Evolutionary conservation across 805 yeast genomes (phyloP).

Genomic region (Lachancea waltii): DNA sequence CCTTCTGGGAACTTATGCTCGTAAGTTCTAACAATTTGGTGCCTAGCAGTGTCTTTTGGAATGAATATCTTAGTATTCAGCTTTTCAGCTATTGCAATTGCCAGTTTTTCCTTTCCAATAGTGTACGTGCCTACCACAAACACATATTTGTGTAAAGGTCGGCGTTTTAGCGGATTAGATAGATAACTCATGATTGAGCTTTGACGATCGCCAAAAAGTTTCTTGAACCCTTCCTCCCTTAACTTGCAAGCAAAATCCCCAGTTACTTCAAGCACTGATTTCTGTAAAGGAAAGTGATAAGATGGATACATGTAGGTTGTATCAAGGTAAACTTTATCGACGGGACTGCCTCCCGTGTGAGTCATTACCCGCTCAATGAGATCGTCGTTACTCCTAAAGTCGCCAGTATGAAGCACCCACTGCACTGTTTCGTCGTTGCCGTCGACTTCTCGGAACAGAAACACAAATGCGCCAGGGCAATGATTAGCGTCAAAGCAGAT

Average conservation of each 20-base stretch:
- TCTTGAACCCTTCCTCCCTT: slow-evolving; percentile 26
- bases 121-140: slow-evolving; percentile 76
- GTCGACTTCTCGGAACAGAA: slow-evolving; percentile 50
- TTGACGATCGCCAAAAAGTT: slow-evolving; percentile 20
- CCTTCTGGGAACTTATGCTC: slow-evolving; percentile 41
- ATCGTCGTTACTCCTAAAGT: slow-evolving; percentile 62
- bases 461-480: slow-evolving; percentile 91
- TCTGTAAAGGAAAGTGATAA: slow-evolving; percentile 74
- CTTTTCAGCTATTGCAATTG: slow-evolving; percentile 52
- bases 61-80: slow-evolving; percentile 48
- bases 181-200: slow-evolving; percentile 35
- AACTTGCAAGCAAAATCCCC: slow-evolving; percentile 44
- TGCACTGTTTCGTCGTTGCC: slow-evolving; percentile 9
- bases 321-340: slow-evolving; percentile 73
- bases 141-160: slow-evolving; percentile 15
- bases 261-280: slow-evolving; percentile 54
- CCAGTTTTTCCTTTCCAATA: slow-evolving; percentile 88
- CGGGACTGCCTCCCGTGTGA: slow-evolving; percentile 19
- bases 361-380: slow-evolving; percentile 40
- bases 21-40: slow-evolving; percentile 44
- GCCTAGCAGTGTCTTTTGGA: slow-evolving; percentile 30
- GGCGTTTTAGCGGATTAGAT: slow-evolving; percentile 8
- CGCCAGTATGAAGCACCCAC: slow-evolving; percentile 76
- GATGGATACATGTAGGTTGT: slow-evolving; percentile 81
- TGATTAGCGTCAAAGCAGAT: slow-evolving; percentile 81